A percentile compares a stretch with the other conserved stretches of the same genome.
phyloP scores from a whole-genome alignment of 2,329 filamentous ascomycete species.

The Ceratocystis huliohia region DNA sequence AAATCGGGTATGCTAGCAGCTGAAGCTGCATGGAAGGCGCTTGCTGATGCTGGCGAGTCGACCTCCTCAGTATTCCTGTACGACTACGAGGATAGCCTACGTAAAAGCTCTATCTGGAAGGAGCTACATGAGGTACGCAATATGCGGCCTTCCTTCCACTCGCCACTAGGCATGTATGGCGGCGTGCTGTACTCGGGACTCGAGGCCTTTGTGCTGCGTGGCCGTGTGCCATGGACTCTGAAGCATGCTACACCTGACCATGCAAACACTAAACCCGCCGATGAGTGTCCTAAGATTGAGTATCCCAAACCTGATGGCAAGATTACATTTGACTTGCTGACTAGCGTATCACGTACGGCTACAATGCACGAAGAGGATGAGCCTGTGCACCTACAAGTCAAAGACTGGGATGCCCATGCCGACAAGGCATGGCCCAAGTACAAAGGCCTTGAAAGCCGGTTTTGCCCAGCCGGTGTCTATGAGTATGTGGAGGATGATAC shows the following conservation, averaged over 20 bases:
- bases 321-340: constrained; percentile 91
- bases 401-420: constrained; percentile 88
- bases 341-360: constrained; percentile 84
- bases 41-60: constrained; percentile 39
- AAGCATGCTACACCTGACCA: constrained; percentile 71
- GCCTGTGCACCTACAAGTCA: constrained; percentile 86
- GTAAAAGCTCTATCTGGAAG: constrained; percentile 79
- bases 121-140: constrained; percentile 93
- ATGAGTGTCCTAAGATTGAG: constrained; percentile 74
- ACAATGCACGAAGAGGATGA: constrained; percentile 99
- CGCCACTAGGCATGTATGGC: constrained; percentile 72
- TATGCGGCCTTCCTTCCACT: constrained; percentile 92
- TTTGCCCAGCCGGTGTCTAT: constrained; percentile 95
- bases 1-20: constrained; percentile 93
- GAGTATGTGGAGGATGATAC: constrained; percentile 90
- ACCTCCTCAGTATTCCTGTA: constrained; percentile 75
- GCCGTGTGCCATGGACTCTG: constrained; percentile 80
- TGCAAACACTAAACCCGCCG: constrained; percentile 65
- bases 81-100: constrained; percentile 82
- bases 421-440: constrained; percentile 71
- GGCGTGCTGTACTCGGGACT: constrained; percentile 86
- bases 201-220: constrained; percentile 77
- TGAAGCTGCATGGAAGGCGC: constrained; percentile 72
- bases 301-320: constrained; percentile 95
- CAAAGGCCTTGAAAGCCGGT: constrained; percentile 88